Percentiles rank a stretch among this genome's conserved stretches.
These are phyloP conservation scores for Aspergillus campestris DNA, from an alignment of 495 filamentous ascomycete species.

Conservation along the genomic window DNA sequence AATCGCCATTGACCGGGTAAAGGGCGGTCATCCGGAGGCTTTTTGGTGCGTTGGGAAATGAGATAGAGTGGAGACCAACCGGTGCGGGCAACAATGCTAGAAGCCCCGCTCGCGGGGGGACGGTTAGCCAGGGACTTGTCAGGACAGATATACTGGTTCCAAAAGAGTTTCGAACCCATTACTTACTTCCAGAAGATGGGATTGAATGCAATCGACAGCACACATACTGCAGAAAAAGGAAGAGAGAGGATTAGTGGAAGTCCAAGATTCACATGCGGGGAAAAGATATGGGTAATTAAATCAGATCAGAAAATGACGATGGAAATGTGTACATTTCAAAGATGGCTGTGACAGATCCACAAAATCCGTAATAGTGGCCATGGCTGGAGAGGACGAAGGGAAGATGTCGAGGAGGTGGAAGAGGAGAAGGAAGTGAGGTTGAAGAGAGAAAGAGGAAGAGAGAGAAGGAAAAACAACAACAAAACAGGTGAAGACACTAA, in stretches of 20 bases:
- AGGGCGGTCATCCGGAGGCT: no score
- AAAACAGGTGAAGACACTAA: conserved; percentile 1
- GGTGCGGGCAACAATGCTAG: conserved; percentile 39
- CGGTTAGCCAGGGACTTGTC: conserved; percentile 7
- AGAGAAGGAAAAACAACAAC: conserved; percentile 3
- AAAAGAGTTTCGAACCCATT: neutral
- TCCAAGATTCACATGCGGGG: conserved; percentile 18
- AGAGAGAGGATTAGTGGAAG: conserved; percentile 9
- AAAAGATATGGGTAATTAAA: conserved; percentile 1
- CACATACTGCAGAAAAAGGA: conserved; percentile 27
- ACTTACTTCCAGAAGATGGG: conserved; percentile 53
- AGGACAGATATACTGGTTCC: neutral
- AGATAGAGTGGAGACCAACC: conserved; percentile 21
- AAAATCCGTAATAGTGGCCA: conserved; percentile 32
- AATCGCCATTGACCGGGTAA: no score
- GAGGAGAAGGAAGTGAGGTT: conserved; percentile 3
- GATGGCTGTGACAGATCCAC: conserved; percentile 39
- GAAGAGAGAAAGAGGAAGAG: neutral
- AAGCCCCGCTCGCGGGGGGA: neutral
- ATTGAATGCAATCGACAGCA: conserved; percentile 44
- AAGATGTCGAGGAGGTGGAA: neutral
- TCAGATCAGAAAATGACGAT: neutral
- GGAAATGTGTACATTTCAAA: conserved; percentile 28
- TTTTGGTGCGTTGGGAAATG: neutral
- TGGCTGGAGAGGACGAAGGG: conserved; percentile 5